Evolutionary conservation across 331 rosid species (phyloP).

Genomic region (Telfairia occidentalis): DNA sequence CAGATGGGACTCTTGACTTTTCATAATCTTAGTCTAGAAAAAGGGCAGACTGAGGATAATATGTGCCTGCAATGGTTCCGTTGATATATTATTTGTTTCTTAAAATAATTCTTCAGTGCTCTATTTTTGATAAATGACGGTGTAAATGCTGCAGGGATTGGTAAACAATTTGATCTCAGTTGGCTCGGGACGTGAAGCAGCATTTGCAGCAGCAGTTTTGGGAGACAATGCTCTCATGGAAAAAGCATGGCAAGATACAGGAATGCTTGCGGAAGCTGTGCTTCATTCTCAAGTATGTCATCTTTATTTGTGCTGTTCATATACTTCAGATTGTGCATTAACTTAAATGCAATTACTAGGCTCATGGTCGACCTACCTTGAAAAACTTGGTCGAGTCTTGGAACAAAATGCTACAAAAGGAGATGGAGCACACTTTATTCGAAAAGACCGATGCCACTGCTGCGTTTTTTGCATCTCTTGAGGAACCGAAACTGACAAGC

Average conservation of each 20-base stretch:
- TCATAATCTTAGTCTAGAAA: not conserved
- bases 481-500: conserved; percentile 85
- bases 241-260: conserved; percentile 96
- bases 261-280: conserved; percentile 98
- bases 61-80: not conserved
- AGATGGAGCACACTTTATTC: conserved; percentile 56
- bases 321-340: conserved; percentile 9
- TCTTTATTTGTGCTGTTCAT: not conserved
- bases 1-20: not conserved
- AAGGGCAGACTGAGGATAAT: not conserved
- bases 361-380: conserved; percentile 90
- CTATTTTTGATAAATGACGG: not conserved
- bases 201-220: conserved; percentile 83
- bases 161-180: conserved; percentile 66
- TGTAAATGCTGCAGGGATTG: conserved; percentile 51
- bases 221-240: conserved; percentile 97
- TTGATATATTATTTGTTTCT: not conserved
- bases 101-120: not conserved
- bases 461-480: conserved; percentile 82
- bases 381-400: conserved; percentile 78
- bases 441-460: conserved; percentile 74
- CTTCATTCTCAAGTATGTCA: conserved; percentile 85
- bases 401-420: conserved; percentile 87
- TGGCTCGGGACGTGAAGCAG: conserved; percentile 95
- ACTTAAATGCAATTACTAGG: conserved; percentile 41